These are phyloP conservation scores for Anthoceros angustus DNA, from an alignment of 225 moss, liverwort and hornwort genomes.

Conservation along the genomic window DNA sequence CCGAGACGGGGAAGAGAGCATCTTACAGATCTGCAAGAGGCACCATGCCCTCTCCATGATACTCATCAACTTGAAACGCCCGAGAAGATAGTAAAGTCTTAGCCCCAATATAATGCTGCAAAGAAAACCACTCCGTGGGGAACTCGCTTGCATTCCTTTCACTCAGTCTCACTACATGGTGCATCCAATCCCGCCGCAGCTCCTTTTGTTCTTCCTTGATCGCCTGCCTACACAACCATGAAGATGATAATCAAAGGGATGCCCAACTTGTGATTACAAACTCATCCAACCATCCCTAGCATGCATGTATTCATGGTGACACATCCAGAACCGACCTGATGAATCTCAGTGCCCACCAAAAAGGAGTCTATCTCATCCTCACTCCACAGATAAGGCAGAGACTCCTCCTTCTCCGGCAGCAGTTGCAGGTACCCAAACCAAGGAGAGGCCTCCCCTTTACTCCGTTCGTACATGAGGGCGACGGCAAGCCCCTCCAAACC, in stretches of 20 bases:
- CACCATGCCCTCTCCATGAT: constrained; percentile 77
- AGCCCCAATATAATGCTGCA: constrained; percentile 52
- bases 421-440: constrained; percentile 62
- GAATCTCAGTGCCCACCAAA: constrained; percentile 61
- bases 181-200: constrained; percentile 69
- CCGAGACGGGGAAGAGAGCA: constrained; percentile 7
- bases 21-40: constrained; percentile 85
- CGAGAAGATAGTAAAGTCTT: constrained; percentile 61
- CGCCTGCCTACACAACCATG: constrained; percentile 41
- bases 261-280: neutral
- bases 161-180: constrained; percentile 39
- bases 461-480: constrained; percentile 72
- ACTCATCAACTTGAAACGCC: constrained; percentile 71
- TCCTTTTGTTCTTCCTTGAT: constrained; percentile 52
- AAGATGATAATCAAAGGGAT: neutral
- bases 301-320: neutral
- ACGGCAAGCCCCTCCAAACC: constrained; percentile 52
- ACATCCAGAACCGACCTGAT: constrained; percentile 35
- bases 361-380: constrained; percentile 39
- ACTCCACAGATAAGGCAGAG: constrained; percentile 62
- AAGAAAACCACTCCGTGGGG: constrained; percentile 51
- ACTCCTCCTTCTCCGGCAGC: constrained; percentile 47
- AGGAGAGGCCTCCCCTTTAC: constrained; percentile 42
- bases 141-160: constrained; percentile 36
- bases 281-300: neutral